Base-by-base conservation (phyloP, 2,329 filamentous ascomycete species). In the Cercospora sojina region DNA sequence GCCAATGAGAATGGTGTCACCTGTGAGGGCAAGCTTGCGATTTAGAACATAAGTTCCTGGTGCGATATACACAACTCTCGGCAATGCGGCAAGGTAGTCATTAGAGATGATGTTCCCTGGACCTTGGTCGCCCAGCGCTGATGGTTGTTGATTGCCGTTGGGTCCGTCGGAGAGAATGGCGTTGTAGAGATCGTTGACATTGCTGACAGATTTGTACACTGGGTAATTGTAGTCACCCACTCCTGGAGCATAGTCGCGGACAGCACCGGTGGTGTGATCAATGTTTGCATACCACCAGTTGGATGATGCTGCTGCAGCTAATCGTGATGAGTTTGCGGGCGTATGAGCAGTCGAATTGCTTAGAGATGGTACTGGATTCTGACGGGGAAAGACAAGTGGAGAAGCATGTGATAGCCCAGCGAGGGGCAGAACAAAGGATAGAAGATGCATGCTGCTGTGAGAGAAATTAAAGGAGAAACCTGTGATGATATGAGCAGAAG, bases 1-100 rank as follows among this genome's bases (percentile, higher is more conserved):
- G 64, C 93, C 93, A 41, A 97, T 84, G 68, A 97, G 87, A 78
- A 96, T 92, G 12, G 93, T 96, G 81, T 96, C 96, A 83, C 76
- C 92, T 89, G 55, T 92, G 80, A 70, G 97, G 86, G 27, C 93
- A 91, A 74, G 83, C 84, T 75, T 88, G 91, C 72, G 97, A 88
- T 23, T 35, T 12, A 59, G n/a, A n/a, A 91, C 75, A 49, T 73
- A 73, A 12, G 69, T 73, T 35, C 71, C 71, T 6, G 63, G 64
- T 10, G 71, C 64, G 13, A 73, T 56, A 29, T 69, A 73, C 3
- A 73, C 61, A 3, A 64, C 60, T 23, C 91, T 93, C 0, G 93
- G 93, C 49, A 68, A 55, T 16, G 65, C 69, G 8, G 69, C 67
- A 10, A 69, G 31, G 43, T 38, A 67, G 25, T 62, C 59, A 41